A percentile compares a stretch with the other conserved stretches of the same genome.
Evolutionary conservation across 257 asterid species (phyloP).

Genomic region (Catharanthus roseus): DNA sequence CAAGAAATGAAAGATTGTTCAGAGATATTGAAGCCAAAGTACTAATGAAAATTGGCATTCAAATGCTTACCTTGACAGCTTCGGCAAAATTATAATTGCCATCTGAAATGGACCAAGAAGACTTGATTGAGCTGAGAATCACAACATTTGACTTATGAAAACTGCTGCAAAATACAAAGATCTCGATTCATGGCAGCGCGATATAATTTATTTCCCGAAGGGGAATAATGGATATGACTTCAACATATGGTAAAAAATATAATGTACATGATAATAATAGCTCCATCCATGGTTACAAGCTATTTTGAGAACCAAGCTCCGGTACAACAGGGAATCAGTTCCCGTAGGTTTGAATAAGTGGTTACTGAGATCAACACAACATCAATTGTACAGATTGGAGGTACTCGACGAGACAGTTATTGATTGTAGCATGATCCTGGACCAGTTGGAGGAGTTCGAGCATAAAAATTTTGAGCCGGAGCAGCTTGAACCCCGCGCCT

Average conservation of each 20-base stretch:
- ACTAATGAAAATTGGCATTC: not conserved
- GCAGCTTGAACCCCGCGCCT: constrained; percentile 89
- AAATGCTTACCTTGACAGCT: not conserved
- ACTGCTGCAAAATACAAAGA: not conserved
- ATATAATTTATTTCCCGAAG: not conserved
- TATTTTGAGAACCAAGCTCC: not conserved
- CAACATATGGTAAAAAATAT: not conserved
- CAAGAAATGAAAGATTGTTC: too few relatives aligned
- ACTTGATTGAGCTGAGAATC: not conserved
- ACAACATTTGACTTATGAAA: not conserved
- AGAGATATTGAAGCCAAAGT: too few relatives aligned
- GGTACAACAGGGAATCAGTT: not conserved
- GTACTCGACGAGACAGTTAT: constrained; percentile 23
- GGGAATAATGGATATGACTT: not conserved
- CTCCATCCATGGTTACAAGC: not conserved
- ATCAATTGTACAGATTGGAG: not conserved
- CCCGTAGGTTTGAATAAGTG: not conserved
- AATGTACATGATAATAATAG: not conserved
- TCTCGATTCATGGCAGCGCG: not conserved
- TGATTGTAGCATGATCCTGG: constrained; percentile 82
- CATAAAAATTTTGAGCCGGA: constrained; percentile 56
- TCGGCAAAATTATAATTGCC: not conserved
- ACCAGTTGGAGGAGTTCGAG: constrained; percentile 58
- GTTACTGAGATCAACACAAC: not conserved
- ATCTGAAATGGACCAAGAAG: not conserved